phyloP scores from a whole-genome alignment of 495 filamentous ascomycete genomes.

The Xylaria curta region DNA sequence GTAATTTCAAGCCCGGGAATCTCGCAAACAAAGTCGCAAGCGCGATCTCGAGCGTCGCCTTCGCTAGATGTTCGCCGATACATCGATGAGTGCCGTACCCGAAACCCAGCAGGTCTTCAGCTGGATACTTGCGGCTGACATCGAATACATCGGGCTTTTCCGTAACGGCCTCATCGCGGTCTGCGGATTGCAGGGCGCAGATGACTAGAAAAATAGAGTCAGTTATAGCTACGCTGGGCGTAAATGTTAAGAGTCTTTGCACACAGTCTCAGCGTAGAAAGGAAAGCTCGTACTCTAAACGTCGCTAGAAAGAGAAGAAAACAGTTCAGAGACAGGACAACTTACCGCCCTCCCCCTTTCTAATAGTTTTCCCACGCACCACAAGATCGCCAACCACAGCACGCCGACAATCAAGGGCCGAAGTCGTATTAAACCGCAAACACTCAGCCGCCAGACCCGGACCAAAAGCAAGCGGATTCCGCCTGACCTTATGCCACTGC shows the following conservation, averaged over 20 bases:
- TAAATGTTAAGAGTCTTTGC: no score
- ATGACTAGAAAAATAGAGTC: no score
- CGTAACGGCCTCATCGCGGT: conserved; percentile 54
- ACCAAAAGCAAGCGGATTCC: conserved; percentile 38
- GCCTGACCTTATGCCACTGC: conserved; percentile 46
- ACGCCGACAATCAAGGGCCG: conserved; percentile 50
- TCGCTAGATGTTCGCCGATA: conserved; percentile 51
- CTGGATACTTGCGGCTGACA: conserved; percentile 47
- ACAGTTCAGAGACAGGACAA: background rate
- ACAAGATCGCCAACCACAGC: conserved; percentile 53
- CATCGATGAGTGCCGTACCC: conserved; percentile 54
- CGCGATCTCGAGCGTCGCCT: conserved; percentile 35
- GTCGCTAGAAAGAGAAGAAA: background rate
- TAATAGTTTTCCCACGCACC: conserved; percentile 48
- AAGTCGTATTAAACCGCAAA: conserved; percentile 53
- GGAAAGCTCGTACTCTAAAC: no score
- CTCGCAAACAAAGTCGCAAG: conserved; percentile 49
- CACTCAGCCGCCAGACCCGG: conserved; percentile 52
- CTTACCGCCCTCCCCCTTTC: conserved; percentile 43
- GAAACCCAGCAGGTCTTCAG: conserved; percentile 48
- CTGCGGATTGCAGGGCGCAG: conserved; percentile 53
- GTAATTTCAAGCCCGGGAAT: conserved; percentile 49
- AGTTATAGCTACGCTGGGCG: no score
- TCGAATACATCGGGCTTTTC: conserved; percentile 49
- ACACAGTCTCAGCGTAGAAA: no score